Evolutionary conservation across 352 stramenopile genomes (phyloP), one percentile per base, ranked within the genome.

Genomic region (Aphanomyces stellatus): DNA sequence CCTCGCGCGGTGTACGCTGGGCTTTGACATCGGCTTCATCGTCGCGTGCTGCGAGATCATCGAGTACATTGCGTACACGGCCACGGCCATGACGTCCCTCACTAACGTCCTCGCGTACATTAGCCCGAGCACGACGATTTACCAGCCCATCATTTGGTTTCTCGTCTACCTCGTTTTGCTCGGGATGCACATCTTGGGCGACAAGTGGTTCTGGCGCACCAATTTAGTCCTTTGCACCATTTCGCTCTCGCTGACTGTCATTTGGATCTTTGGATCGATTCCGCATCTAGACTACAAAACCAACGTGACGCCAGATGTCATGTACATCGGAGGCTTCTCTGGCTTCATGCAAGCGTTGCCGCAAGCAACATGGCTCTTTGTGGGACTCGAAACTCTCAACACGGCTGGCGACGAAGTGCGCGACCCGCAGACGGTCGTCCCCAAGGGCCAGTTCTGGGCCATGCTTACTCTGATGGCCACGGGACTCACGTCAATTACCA

Each of bases 381-480:
- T 15, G 6, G 49, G 49, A 0, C 17, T 57, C 49, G 49, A 57
- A 37, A 11, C 49, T 7, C 25, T 57, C 22, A 35, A 33, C 22
- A 33, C 25, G 13, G 43, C 69, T 0, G 66, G 62, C 33, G 51
- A 62, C 24, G 63, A 71, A 24, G 56, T 74, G 0, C 1, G 31
- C 1, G 19, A 74, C 1, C 69, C 72, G 15, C 69, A 67, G 34
- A 49, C 4, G 1, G 53, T 42, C 6, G 65, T 76, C 22, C 72
- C 72, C 0, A 30, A 56, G 3, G 72, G 35, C 1, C 72, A 76
- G 27, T 24, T 71, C 1, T 3, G 51, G 1, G 70, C 56, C 15
- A 63, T 74, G 15, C 28, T 35, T 1, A 57, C 65, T 8, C 72
- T 86, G 7, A 78, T 83, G 33, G 48, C 76, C 0, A 78, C 71